Base-by-base conservation (phyloP, 352 stramenopile genomes). In the Phytophthora litchii region DNA sequence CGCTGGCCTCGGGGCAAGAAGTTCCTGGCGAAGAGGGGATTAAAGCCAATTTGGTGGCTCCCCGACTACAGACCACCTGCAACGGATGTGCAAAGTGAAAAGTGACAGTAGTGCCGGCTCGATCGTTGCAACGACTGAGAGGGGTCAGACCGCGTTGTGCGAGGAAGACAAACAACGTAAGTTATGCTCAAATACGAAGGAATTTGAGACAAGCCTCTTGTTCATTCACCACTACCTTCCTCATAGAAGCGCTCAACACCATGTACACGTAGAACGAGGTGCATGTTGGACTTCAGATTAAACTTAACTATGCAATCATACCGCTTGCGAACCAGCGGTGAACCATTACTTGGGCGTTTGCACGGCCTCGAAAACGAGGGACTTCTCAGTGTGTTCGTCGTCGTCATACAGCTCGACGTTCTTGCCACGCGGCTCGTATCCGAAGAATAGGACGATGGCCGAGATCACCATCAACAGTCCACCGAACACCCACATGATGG, bases 401-500 rank as follows among this genome's bases (percentile, higher is more conserved):
- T 74, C 60, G 41, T 72, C 73, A 29, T 78, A 80, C 16, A 77
- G 32, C 48, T 91, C 82, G 21, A 91, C 65, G 57, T 89, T 79
- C 65, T 88, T 84, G 43, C 79, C 82, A 35, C 70, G 70, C n/a
- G 79, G 76, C 34, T 89, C 79, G 54, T 86, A 89, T 47, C 82
- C 82, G 44, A 91, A 89, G 32, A 81, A 27, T 3, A 86, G 43
- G 34, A 88, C 72, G 23, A 83, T 67, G 17, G 60, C 41, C 12
- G 73, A 71, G n/a, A 89, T 65, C 11, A 88, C 59, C 40, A 88
- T 57, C n/a, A 91, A 54, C 20, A 88, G 62, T 31, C 74, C 79
- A 16, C 76, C 83, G 25, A 86, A 89, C 31, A 90, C 45, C 77
- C 80, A 89, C 74, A 89, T 85, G 60, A 92, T 88, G 12, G 54